Base-by-base conservation (phyloP, 345 rosid genomes). In the Nephelium lappaceum region DNA sequence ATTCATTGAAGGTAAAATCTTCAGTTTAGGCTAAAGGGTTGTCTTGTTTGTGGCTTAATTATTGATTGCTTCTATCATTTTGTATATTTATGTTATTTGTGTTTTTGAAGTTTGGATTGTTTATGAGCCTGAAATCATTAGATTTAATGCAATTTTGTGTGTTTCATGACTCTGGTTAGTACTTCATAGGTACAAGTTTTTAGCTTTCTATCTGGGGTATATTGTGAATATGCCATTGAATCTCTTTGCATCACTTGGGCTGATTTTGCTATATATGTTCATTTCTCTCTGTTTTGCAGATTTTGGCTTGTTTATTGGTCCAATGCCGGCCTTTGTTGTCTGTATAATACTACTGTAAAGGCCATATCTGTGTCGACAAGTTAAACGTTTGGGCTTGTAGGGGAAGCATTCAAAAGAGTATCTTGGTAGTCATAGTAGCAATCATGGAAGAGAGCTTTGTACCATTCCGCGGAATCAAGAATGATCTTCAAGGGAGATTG, bases 381-480 rank as follows among this genome's bases (percentile, higher is more conserved):
- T 45, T 27, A 42, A 70, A 16, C 31, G 18, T 41, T 38, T 68
- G 31, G 27, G 21, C 68, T 53, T 51, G 7, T 39, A 78, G 61
- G 27, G 67, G 43, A 77, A 76, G 63, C 77, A 69, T 80, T 65
- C 19, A 78, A 69, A 75, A 80, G 51, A 73, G 61, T 45, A 36
- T 21, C 49, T 60, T 68, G 14, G 36, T 61, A 39, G 76, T 38
- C 23, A 11, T 16, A 66, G 27, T 84, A 77, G 75, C 73, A 71
- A 77, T 75, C 76, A 90, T 93, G 93, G 96, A 92, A 86, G 98
- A 95, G 82, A 93, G 93, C 78, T 93, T 92, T 85, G 93, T 91
- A 41, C 98, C 98, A 19, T 90, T 93, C 61, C 93, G 86, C 0
- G 97, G 99, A 25, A 93, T 95, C 76, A 93, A 89, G 84, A 90